Evolutionary conservation across 345 rosid genomes (phyloP).

Genomic region (Populus euphratica): DNA sequence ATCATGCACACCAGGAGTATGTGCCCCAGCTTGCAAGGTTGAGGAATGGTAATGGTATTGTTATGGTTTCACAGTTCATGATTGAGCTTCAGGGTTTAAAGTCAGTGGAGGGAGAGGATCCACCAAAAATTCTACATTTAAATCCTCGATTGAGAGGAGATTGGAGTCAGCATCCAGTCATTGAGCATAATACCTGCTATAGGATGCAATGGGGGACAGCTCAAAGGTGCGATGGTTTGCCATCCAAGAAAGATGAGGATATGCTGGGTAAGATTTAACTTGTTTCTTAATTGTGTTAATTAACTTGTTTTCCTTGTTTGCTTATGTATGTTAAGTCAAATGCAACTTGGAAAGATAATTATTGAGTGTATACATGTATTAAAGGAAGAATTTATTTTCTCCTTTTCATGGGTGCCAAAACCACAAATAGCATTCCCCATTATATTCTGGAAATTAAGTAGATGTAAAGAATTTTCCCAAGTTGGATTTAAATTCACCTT

Average conservation of each 20-base stretch:
- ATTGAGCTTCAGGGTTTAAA: conserved; percentile 91
- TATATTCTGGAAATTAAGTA: background rate
- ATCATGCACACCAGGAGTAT: conserved; percentile 73
- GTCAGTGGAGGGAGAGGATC: conserved; percentile 90
- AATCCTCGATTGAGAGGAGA: conserved; percentile 94
- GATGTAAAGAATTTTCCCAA: background rate
- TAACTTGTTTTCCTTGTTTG: background rate
- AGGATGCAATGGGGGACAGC: conserved; percentile 99
- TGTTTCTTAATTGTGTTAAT: background rate
- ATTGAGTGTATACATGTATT: background rate
- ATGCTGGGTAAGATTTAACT: conserved; percentile 58
- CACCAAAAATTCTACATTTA: conserved; percentile 89
- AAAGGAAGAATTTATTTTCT: background rate
- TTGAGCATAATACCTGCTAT: conserved; percentile 97
- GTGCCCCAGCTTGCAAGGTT: conserved; percentile 65
- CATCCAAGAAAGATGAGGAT: conserved; percentile 72
- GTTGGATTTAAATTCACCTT: background rate
- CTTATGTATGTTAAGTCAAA: background rate
- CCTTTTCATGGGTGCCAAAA: background rate
- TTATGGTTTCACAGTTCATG: conserved; percentile 88
- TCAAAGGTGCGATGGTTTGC: conserved; percentile 90
- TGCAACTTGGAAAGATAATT: background rate
- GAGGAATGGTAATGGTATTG: conserved; percentile 50
- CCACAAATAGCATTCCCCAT: background rate
- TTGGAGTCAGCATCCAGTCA: conserved; percentile 79